Evolutionary conservation across 257 asterid genomes (phyloP), one percentile per base, ranked within the genome.

Genomic region (Fraxinus cuspidata): DNA sequence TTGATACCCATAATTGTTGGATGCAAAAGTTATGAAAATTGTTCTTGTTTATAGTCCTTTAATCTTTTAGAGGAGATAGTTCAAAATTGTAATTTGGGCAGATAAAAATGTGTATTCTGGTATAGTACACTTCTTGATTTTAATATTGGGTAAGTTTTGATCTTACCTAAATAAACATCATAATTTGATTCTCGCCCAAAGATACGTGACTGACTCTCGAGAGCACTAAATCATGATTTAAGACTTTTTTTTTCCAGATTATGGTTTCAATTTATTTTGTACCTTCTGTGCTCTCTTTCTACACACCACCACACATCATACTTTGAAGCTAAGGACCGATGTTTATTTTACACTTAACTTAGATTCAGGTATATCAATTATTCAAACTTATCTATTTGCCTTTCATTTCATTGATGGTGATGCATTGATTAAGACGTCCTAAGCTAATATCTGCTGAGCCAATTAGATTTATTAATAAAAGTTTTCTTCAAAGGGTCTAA

Each of bases 251-350:
- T 56, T 56, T 56, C 27, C 65, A 56, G 65, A 56, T 56, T n/a
- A 56, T 6, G 12, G 65, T 19, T 56, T 58, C 66, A 21, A 7
- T 58, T 1, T n/a, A 53, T 56, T n/a, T 7, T 58, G 27, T n/a
- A 58, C 66, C 29, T 56, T 18, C 5, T 2, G 11, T 58, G 29
- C 29, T 58, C 16, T 58, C 29, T 7, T 10, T 58, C 15, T 58
- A 21, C 28, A 56, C 9, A 21, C 25, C 19, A 15, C 19, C 9
- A 21, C 38, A 35, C 10, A 23, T 72, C 56, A 47, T 74, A 53
- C 86, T 82, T 82, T 71, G 53, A 79, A 82, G 86, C 78, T 56
- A 79, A 79, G 86, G 37, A 78, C 72, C 81, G 28, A 58, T 70
- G 23, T 7, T 19, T 42, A 78, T 76, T 16, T 74, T 73, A n/a